phyloP scores from a whole-genome alignment of 1,284 basidiomycete species.

The Ceratobasidium sp. region DNA sequence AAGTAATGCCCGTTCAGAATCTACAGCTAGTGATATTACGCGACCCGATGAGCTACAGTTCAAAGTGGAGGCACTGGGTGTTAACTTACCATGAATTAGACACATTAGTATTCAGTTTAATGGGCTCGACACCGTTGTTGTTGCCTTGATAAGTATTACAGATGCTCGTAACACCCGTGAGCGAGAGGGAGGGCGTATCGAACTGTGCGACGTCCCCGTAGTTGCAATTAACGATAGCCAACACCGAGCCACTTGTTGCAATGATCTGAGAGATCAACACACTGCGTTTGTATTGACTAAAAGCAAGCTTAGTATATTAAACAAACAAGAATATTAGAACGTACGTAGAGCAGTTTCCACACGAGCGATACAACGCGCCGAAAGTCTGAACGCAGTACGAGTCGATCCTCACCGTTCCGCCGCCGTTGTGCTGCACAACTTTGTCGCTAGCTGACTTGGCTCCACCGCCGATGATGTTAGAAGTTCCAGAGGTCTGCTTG shows the following conservation, averaged over 20 bases:
- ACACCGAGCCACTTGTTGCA: neutral
- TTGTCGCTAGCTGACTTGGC: slow-evolving; percentile 37
- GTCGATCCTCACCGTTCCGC: slow-evolving; percentile 24
- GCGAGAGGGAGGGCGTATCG: slow-evolving; percentile 44
- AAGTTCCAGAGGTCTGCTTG: slow-evolving; percentile 5
- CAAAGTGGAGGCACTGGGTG: no score
- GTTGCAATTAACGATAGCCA: slow-evolving; percentile 16
- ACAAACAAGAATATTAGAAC: neutral
- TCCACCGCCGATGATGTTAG: slow-evolving; percentile 42
- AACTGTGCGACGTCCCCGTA: slow-evolving; percentile 43
- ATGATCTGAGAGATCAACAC: slow-evolving; percentile 42
- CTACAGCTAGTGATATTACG: no score
- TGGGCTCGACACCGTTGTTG: slow-evolving; percentile 25
- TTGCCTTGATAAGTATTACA: slow-evolving; percentile 38
- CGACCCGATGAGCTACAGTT: no score
- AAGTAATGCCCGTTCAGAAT: no score
- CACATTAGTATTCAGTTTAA: slow-evolving; percentile 13
- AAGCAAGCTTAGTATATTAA: slow-evolving; percentile 36
- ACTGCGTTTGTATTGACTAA: slow-evolving; percentile 47
- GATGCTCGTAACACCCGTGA: slow-evolving; percentile 15
- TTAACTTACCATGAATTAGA: slow-evolving; percentile 32
- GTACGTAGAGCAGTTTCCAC: slow-evolving; percentile 41
- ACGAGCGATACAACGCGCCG: slow-evolving; percentile 43
- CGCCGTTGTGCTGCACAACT: slow-evolving; percentile 42
- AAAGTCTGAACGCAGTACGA: slow-evolving; percentile 34